Conservation (phyloP, 495 filamentous ascomycete genomes). For the Aspergillus bridgeri region DNA sequence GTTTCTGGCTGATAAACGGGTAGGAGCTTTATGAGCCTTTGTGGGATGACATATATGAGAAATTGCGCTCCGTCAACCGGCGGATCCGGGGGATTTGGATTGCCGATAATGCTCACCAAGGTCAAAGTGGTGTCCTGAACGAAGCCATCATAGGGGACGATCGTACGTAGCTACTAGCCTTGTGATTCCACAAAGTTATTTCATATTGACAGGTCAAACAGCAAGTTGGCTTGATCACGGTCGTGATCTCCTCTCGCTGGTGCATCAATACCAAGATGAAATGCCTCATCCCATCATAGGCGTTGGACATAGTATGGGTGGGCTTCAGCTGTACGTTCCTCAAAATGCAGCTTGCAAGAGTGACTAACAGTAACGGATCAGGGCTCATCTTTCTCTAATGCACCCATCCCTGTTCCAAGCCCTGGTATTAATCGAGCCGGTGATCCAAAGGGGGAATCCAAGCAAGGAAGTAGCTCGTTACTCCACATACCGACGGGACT, state of each 20-base stretch:
- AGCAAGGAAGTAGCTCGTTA: constrained; percentile 14
- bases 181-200: constrained; percentile 18
- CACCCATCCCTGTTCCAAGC: constrained; percentile 70
- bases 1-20: not conserved
- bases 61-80: constrained; percentile 36
- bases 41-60: constrained; percentile 64
- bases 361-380: constrained; percentile 2
- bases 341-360: constrained; percentile 31
- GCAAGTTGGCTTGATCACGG: constrained; percentile 64
- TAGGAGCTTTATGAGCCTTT: constrained; percentile 75
- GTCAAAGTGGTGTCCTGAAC: constrained; percentile 63
- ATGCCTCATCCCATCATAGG: constrained; percentile 74
- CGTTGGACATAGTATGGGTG: constrained; percentile 80
- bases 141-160: constrained; percentile 65
- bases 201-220: constrained; percentile 47
- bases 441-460: constrained; percentile 44
- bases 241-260: constrained; percentile 67
- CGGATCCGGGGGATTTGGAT: constrained; percentile 69
- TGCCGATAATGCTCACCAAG: constrained; percentile 65
- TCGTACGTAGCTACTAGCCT: constrained; percentile 31
- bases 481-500: constrained; percentile 53
- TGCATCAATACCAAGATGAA: constrained; percentile 64
- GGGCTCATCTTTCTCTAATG: constrained; percentile 51
- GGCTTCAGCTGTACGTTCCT: constrained; percentile 49
- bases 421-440: constrained; percentile 69